A percentile compares a stretch with the other conserved stretches of the same genome.
Conservation (phyloP, 2,329 filamentous ascomycete species). For the Fusarium caatingaense region DNA sequence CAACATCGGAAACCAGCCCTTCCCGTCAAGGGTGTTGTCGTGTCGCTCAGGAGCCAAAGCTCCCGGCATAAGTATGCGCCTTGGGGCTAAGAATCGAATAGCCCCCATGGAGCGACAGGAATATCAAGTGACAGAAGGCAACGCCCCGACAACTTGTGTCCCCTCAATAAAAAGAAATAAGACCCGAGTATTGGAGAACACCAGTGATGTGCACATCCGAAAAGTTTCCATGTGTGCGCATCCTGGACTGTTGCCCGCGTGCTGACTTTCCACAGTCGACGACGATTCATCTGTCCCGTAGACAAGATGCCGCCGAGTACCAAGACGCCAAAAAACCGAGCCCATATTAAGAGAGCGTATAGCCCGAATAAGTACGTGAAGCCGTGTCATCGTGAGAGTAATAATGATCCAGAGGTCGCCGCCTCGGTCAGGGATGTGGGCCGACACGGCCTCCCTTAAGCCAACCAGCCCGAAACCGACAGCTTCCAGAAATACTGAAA, state of each 20-base stretch:
- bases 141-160: slow-evolving; percentile 19
- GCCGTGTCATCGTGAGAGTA: slow-evolving; percentile 51
- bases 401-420: slow-evolving; percentile 48
- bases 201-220: slow-evolving; percentile 10
- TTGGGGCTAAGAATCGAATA: slow-evolving; percentile 39
- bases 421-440: slow-evolving; percentile 47
- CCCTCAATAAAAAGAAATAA: slow-evolving; percentile 37
- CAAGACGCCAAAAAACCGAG: slow-evolving; percentile 43
- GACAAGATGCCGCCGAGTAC: slow-evolving; percentile 33
- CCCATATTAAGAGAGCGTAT: slow-evolving; percentile 26
- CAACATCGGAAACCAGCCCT: slow-evolving; percentile 46
- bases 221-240: slow-evolving; percentile 10
- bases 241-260: slow-evolving; percentile 6
- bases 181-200: slow-evolving; percentile 19
- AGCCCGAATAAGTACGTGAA: slow-evolving; percentile 26
- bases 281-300: slow-evolving; percentile 23
- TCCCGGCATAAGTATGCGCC: slow-evolving; percentile 33
- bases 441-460: slow-evolving; percentile 48
- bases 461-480: slow-evolving; percentile 47
- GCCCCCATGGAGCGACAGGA: slow-evolving; percentile 38
- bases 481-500: slow-evolving; percentile 36
- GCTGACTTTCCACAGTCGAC: slow-evolving; percentile 32
- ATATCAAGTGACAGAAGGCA: slow-evolving; percentile 26
- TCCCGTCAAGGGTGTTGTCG: slow-evolving; percentile 43
- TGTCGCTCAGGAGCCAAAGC: slow-evolving; percentile 40